phyloP scores from a whole-genome alignment of 2,329 filamentous ascomycete genomes.

The Fusarium camptoceras region DNA sequence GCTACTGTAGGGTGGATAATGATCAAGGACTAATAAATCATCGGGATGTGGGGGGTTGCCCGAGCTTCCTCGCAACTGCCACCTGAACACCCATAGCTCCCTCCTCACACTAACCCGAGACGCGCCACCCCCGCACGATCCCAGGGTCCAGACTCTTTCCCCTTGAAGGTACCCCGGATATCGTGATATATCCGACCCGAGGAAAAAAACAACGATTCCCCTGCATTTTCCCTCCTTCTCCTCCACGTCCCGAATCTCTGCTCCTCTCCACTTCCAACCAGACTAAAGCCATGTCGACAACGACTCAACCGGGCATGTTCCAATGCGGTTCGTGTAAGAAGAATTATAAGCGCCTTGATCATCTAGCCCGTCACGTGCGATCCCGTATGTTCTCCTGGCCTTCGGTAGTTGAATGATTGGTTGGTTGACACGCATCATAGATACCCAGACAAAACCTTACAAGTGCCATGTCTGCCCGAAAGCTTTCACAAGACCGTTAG shows the following conservation, averaged over 20 bases:
- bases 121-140: conserved; percentile 11
- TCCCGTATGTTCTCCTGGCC: conserved; percentile 44
- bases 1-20: neutral
- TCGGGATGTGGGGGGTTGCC: conserved; percentile 21
- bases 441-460: conserved; percentile 49
- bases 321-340: conserved; percentile 47
- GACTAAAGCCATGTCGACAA: conserved; percentile 12
- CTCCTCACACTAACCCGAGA: neutral
- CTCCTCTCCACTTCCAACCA: conserved; percentile 10
- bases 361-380: conserved; percentile 51
- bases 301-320: conserved; percentile 40
- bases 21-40: neutral
- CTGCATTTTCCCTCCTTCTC: conserved; percentile 3
- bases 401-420: neutral
- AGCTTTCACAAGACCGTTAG: conserved; percentile 48
- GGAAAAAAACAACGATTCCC: conserved; percentile 13
- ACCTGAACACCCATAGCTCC: neutral
- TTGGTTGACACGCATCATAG: conserved; percentile 24
- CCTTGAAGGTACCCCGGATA: conserved; percentile 1
- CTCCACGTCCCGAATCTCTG: conserved; percentile 29
- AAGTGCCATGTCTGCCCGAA: conserved; percentile 49
- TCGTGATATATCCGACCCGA: conserved; percentile 18
- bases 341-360: conserved; percentile 48
- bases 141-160: neutral
- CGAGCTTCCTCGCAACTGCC: neutral